Conservation (phyloP, 352 stramenopile species). For the Phytopythium kandeliae region DNA sequence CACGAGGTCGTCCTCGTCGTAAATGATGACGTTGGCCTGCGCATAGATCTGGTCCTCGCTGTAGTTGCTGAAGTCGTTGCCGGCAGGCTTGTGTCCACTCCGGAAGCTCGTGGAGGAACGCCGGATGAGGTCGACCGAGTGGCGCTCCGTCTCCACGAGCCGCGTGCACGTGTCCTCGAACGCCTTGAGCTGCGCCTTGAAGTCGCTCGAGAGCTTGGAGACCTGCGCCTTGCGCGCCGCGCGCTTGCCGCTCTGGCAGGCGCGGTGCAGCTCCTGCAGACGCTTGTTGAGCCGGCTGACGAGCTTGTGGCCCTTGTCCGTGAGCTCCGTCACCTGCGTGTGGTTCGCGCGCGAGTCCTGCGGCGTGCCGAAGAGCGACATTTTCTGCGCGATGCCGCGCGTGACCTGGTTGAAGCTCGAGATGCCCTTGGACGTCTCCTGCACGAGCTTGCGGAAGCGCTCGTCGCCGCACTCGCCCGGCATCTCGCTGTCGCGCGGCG, state of each 20-base stretch:
- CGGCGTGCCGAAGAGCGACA: constrained; percentile 79
- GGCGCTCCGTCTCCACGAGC: constrained; percentile 63
- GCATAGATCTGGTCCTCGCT: constrained; percentile 86
- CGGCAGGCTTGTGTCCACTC: constrained; percentile 18
- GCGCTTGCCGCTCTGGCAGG: constrained; percentile 29
- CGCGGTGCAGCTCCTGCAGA: constrained; percentile 70
- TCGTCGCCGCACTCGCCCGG: constrained; percentile 43
- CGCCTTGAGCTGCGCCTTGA: constrained; percentile 69
- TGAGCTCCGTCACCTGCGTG: constrained; percentile 70
- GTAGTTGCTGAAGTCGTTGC: constrained; percentile 67
- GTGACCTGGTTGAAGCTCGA: constrained; percentile 84
- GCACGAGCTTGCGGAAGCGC: constrained; percentile 65
- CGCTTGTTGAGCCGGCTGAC: constrained; percentile 73
- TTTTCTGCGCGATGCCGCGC: constrained; percentile 80
- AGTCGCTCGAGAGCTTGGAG: constrained; percentile 78
- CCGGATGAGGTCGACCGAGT: constrained; percentile 75
- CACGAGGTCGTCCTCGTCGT: constrained; percentile 82
- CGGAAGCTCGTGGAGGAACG: constrained; percentile 72
- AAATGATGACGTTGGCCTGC: constrained; percentile 77
- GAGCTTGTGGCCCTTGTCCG: constrained; percentile 80
- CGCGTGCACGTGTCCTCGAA: constrained; percentile 74
- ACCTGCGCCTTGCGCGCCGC: constrained; percentile 57
- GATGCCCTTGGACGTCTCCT: constrained; percentile 83
- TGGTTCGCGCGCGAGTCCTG: constrained; percentile 84
- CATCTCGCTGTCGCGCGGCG: constrained; percentile 31